These are phyloP conservation scores for Trypanosoma melophagium DNA, from an alignment of 208 protist species.

Conservation along the genomic window DNA sequence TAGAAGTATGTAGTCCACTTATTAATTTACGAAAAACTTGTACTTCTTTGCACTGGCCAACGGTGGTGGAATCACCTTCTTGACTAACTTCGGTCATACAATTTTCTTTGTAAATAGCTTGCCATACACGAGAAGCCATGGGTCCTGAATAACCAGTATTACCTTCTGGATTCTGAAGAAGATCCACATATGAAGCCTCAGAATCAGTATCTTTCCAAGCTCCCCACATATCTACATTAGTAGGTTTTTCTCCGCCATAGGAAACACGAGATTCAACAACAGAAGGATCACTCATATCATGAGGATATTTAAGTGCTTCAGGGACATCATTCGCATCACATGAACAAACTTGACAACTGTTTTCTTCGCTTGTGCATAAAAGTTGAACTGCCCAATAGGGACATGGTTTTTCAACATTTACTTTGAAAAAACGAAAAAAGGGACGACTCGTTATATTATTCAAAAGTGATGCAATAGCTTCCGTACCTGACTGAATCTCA, in stretches of 20 bases:
- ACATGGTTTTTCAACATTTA: conserved; percentile 78
- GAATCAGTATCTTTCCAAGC: conserved; percentile 44
- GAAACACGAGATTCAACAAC: conserved; percentile 37
- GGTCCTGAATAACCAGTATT: conserved; percentile 88
- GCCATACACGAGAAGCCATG: conserved; percentile 72
- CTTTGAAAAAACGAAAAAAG: conserved; percentile 91
- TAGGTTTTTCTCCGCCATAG: conserved; percentile 23
- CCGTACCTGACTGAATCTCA: conserved; percentile 49
- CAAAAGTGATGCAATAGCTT: conserved; percentile 44
- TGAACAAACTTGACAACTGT: conserved; percentile 78
- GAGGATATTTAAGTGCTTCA: conserved; percentile 43
- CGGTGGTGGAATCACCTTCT: not conserved
- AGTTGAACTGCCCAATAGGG: conserved; percentile 86
- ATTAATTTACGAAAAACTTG: conserved; percentile 64
- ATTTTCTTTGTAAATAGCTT: conserved; percentile 86
- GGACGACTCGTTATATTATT: conserved; percentile 70
- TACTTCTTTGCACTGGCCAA: conserved; percentile 54
- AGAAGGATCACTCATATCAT: conserved; percentile 80
- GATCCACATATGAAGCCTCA: conserved; percentile 73
- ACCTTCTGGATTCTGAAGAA: conserved; percentile 77
- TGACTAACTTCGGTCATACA: conserved; percentile 35
- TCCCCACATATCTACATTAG: conserved; percentile 61
- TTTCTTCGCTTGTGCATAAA: conserved; percentile 74
- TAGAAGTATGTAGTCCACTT: conserved; percentile 88
- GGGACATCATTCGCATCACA: conserved; percentile 79